Base-by-base conservation (phyloP, 129 eudicot species). In the Pseudognaphalium luteoalbum region DNA sequence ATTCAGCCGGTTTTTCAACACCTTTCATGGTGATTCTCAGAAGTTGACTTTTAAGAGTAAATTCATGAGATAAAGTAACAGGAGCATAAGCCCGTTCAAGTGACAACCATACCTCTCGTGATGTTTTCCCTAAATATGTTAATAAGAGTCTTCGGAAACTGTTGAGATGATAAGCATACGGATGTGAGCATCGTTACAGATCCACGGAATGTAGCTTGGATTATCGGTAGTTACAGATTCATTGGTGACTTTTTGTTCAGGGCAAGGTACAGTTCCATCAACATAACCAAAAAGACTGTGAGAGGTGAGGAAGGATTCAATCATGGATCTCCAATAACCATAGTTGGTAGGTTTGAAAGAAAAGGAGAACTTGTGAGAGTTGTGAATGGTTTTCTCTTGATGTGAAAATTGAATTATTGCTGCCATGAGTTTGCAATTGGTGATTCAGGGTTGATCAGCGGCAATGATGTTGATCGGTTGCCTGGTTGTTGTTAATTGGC, bases 301-400 rank as follows among this genome's bases (percentile, higher is more conserved):
- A 42, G 56, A 68, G 17, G 19, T 42, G 19, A 68, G 58, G 19
- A 68, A 68, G 34, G 73, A 12, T 68, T 68, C 73, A 21, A 68
- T 41, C 73, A 68, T 42, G 8, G 58, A 68, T 68, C 35, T 41
- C 73, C 73, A 68, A 7, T 66, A 66, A 2, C 71, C 71, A 66
- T 66, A 66, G 52, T 66, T 66, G 51, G 71, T 66, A 8, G 71
- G 71, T n/a, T 66, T 66, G 51, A 66, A 54, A 66, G 71, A 34
- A 9, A 66, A 66, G 25, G 71, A 17, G 71, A 66, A 66, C 30
- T 66, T 66, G 71, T 66, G 71, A 34, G 71, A 66, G 71, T 66
- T 66, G 52, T 66, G 71, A 34, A 34, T 66, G 3, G 71, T 35
- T 66, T 66, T 66, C 71, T 66, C 71, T 15, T 66, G 52, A 19